These are phyloP conservation scores for Fragaria ananassa DNA, from an alignment of 306 rosid genomes.

Conservation along the genomic window DNA sequence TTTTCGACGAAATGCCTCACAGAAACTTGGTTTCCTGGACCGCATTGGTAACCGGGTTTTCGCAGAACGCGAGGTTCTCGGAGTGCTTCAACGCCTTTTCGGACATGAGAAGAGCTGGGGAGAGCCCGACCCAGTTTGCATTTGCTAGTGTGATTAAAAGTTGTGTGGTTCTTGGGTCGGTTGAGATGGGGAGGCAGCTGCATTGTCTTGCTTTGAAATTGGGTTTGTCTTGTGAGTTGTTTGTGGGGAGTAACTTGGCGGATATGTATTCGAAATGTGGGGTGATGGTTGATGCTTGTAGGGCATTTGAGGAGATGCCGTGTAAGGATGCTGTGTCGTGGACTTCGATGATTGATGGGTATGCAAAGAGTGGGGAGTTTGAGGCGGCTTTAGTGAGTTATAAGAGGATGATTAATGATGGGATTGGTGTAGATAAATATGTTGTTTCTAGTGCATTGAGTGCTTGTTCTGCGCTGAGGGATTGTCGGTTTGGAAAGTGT, in stretches of 20 bases:
- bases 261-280: slow-evolving; percentile 57
- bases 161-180: slow-evolving; percentile 43
- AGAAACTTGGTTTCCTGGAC: slow-evolving; percentile 64
- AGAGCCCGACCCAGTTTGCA: slow-evolving; percentile 39
- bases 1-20: slow-evolving; percentile 46
- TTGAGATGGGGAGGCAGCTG: slow-evolving; percentile 45
- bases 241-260: slow-evolving; percentile 55
- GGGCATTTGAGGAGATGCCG: slow-evolving; percentile 53
- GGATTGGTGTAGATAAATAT: slow-evolving; percentile 40
- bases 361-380: slow-evolving; percentile 43
- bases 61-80: slow-evolving; percentile 36
- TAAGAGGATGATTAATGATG: slow-evolving; percentile 44
- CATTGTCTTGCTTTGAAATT: slow-evolving; percentile 44
- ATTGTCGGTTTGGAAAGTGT: slow-evolving; percentile 35
- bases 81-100: slow-evolving; percentile 39
- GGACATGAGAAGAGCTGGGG: slow-evolving; percentile 37
- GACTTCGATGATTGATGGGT: slow-evolving; percentile 63
- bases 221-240: slow-evolving; percentile 38
- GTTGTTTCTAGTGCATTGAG: slow-evolving; percentile 44
- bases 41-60: slow-evolving; percentile 49
- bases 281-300: slow-evolving; percentile 37
- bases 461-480: slow-evolving; percentile 42
- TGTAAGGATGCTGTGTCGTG: slow-evolving; percentile 52
- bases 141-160: slow-evolving; percentile 47
- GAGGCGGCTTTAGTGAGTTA: slow-evolving; percentile 42